Percentiles rank a stretch among this genome's conserved stretches.
phyloP scores from a whole-genome alignment of 371 early-diverging fungal species.

The Rhizopus stolonifer region DNA sequence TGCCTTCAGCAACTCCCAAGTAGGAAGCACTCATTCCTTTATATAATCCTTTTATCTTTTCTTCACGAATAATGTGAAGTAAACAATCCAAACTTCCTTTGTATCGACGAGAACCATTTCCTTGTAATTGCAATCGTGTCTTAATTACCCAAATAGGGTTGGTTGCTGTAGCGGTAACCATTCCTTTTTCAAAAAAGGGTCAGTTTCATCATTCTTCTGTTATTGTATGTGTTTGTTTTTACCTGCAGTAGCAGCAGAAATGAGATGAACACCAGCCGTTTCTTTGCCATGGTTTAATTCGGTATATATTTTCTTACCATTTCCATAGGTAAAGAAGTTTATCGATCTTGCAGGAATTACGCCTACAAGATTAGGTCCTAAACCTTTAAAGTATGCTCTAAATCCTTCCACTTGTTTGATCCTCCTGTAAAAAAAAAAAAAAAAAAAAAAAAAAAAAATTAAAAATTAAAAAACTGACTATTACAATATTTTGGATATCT shows the following conservation, averaged over 20 bases:
- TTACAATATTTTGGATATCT: too few relatives aligned
- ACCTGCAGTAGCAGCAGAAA: constrained; percentile 86
- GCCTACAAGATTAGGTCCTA: constrained; percentile 91
- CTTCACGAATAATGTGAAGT: constrained; percentile 64
- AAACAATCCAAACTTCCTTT: constrained; percentile 78
- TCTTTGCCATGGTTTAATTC: constrained; percentile 76
- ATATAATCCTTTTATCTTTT: constrained; percentile 85
- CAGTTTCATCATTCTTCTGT: background rate
- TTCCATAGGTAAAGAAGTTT: constrained; percentile 88
- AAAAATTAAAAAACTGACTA: too few relatives aligned
- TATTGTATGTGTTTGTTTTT: constrained; percentile 6
- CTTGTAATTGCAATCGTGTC: constrained; percentile 91
- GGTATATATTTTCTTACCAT: constrained; percentile 78
- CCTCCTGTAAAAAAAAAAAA: constrained; percentile 34
- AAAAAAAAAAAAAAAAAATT: too few relatives aligned
- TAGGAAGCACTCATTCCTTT: constrained; percentile 91
- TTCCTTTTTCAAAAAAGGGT: constrained; percentile 23
- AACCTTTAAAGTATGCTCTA: constrained; percentile 86
- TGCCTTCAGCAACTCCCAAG: constrained; percentile 82
- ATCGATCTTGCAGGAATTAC: constrained; percentile 93
- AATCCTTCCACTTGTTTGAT: constrained; percentile 83
- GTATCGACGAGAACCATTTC: constrained; percentile 55
- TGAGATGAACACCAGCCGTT: constrained; percentile 76
- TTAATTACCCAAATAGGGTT: constrained; percentile 98
- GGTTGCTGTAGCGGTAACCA: constrained; percentile 77